These are phyloP conservation scores for Talaromyces islandicus DNA, from an alignment of 2,329 filamentous ascomycete genomes.

Conservation along the genomic window DNA sequence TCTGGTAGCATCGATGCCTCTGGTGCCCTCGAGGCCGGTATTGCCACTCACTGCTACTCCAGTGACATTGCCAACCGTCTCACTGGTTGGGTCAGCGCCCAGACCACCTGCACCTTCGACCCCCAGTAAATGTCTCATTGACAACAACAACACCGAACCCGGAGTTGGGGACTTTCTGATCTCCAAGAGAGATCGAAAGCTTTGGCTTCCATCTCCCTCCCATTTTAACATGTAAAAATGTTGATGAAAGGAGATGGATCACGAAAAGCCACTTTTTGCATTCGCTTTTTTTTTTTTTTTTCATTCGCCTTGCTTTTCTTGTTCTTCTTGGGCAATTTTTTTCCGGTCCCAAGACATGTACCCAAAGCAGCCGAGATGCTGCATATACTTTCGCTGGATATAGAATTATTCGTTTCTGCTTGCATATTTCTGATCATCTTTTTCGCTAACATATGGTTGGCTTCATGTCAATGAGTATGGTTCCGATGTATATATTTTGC, in stretches of 20 bases:
- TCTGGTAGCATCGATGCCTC: conserved; percentile 23
- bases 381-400: not conserved
- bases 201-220: not conserved
- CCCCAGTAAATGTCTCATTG: not conserved
- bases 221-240: not conserved
- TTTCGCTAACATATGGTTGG: not conserved
- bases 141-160: not conserved
- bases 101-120: conserved; percentile 3
- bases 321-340: not conserved
- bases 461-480: not conserved
- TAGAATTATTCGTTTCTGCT: not conserved
- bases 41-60: conserved; percentile 44
- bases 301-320: not conserved
- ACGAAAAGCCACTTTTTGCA: not conserved
- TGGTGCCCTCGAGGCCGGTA: conserved; percentile 28
- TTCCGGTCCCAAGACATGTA: not conserved
- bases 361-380: not conserved
- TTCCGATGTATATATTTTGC: not conserved
- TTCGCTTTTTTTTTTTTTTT: not conserved
- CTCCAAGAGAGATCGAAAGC: not conserved
- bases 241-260: not conserved
- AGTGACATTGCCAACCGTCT: conserved; percentile 47
- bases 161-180: not conserved
- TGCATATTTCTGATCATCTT: not conserved
- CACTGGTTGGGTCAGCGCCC: conserved; percentile 31